These are phyloP conservation scores for Dactylella cylindrospora DNA, from an alignment of 2,329 filamentous ascomycete species.

Conservation along the genomic window DNA sequence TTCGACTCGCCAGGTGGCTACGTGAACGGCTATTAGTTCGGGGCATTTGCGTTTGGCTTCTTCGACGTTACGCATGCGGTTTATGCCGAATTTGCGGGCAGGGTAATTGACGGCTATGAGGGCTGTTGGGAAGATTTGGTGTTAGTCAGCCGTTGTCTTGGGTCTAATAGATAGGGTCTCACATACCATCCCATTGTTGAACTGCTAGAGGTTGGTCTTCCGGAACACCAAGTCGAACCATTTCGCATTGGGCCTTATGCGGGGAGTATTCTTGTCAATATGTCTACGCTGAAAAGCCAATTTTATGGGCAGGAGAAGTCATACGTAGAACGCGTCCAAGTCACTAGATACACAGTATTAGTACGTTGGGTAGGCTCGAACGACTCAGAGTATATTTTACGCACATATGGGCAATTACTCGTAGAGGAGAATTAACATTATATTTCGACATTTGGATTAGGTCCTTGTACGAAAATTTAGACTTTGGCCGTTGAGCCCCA, in stretches of 20 bases:
- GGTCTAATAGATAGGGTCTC: conserved; percentile 55
- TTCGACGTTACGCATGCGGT: conserved; percentile 71
- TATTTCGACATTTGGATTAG: conserved; percentile 73
- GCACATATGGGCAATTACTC: conserved; percentile 78
- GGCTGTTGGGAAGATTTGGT: conserved; percentile 14
- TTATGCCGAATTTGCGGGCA: conserved; percentile 76
- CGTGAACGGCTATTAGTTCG: conserved; percentile 76
- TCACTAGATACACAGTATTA: conserved; percentile 56
- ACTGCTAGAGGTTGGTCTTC: conserved; percentile 83
- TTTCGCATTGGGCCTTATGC: conserved; percentile 77
- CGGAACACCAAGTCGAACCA: conserved; percentile 74
- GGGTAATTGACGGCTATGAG: conserved; percentile 97
- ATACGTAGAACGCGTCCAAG: conserved; percentile 86
- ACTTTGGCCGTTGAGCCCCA: conserved; percentile 52
- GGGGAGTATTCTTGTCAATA: neutral
- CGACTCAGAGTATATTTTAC: neutral
- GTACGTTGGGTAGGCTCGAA: neutral
- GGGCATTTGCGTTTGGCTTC: conserved; percentile 89
- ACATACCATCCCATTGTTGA: conserved; percentile 72
- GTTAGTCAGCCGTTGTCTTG: conserved; percentile 59
- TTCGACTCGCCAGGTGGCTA: conserved; percentile 55
- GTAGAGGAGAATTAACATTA: conserved; percentile 72
- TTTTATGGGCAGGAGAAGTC: conserved; percentile 7
- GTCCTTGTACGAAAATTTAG: conserved; percentile 82
- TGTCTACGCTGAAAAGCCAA: conserved; percentile 47